Conservation (phyloP, 257 asterid species). For the Schizonepeta tenuifolia region DNA sequence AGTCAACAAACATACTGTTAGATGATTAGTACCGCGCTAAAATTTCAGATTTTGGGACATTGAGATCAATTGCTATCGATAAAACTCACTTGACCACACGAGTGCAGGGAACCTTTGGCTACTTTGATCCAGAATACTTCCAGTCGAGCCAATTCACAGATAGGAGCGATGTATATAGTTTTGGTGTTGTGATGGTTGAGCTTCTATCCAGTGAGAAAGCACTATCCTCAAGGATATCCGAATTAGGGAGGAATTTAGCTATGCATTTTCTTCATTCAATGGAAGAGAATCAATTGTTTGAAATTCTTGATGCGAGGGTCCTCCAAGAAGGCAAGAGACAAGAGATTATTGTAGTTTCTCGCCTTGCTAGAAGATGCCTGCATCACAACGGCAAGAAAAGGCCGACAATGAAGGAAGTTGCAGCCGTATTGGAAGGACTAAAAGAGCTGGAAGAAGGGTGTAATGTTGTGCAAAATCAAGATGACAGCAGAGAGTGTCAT, state of each 20-base stretch:
- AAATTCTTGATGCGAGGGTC: constrained; percentile 40
- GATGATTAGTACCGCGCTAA: constrained; percentile 39
- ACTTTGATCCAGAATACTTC: constrained; percentile 52
- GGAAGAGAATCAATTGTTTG: constrained; percentile 33
- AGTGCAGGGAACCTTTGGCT: constrained; percentile 47
- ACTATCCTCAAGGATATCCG: constrained; percentile 24
- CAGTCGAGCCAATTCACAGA: constrained; percentile 42
- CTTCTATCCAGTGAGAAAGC: constrained; percentile 48
- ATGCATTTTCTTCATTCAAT: constrained; percentile 31
- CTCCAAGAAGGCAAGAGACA: constrained; percentile 33
- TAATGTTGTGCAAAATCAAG: not conserved
- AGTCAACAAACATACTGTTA: constrained; percentile 37
- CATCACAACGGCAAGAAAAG: constrained; percentile 41
- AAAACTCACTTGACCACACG: constrained; percentile 47
- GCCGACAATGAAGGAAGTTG: constrained; percentile 51
- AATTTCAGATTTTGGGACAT: constrained; percentile 45
- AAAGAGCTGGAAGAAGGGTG: not conserved
- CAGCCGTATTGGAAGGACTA: constrained; percentile 31
- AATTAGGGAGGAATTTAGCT: constrained; percentile 20
- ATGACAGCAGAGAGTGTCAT: not conserved
- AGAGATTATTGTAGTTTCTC: constrained; percentile 35
- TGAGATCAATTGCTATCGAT: constrained; percentile 29
- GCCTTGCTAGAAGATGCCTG: constrained; percentile 42
- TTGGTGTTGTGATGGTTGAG: constrained; percentile 45
- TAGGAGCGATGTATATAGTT: constrained; percentile 43